Evolutionary conservation across 495 filamentous ascomycete genomes (phyloP).

Genomic region (Darksidea phi): DNA sequence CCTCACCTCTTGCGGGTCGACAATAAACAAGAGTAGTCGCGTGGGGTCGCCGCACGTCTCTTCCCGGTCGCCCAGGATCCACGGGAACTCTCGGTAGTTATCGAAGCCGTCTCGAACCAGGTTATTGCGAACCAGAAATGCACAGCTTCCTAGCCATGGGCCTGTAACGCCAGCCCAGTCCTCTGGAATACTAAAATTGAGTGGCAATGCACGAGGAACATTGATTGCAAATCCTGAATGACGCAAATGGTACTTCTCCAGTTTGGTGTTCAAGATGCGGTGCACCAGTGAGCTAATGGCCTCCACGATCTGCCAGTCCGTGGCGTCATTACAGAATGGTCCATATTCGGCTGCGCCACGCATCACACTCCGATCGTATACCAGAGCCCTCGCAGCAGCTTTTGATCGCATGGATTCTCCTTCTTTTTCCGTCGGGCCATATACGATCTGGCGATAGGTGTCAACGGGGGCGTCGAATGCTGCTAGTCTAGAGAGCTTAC

Average conservation of each 20-base stretch:
- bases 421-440: constrained; percentile 26
- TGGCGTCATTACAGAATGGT: constrained; percentile 21
- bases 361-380: constrained; percentile 29
- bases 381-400: constrained; percentile 22
- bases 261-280: constrained; percentile 23
- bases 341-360: constrained; percentile 21
- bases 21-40: constrained; percentile 17
- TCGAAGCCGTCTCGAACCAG: constrained; percentile 33
- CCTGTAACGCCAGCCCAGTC: constrained; percentile 33
- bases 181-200: background rate
- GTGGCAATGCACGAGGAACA: constrained; percentile 9
- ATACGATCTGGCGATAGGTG: constrained; percentile 7
- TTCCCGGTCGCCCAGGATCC: constrained; percentile 18
- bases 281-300: constrained; percentile 28
- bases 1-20: constrained; percentile 14
- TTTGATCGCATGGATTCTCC: constrained; percentile 14
- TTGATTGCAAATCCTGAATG: constrained; percentile 15
- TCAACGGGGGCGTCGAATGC: background rate
- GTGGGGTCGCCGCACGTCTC: constrained; percentile 32
- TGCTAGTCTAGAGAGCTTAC: background rate
- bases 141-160: constrained; percentile 28
- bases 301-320: constrained; percentile 26
- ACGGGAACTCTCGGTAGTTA: constrained; percentile 18
- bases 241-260: background rate
- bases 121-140: constrained; percentile 28